phyloP scores from a whole-genome alignment of 202 grass and related monocot species.

The Cymbopogon flexuosus region DNA sequence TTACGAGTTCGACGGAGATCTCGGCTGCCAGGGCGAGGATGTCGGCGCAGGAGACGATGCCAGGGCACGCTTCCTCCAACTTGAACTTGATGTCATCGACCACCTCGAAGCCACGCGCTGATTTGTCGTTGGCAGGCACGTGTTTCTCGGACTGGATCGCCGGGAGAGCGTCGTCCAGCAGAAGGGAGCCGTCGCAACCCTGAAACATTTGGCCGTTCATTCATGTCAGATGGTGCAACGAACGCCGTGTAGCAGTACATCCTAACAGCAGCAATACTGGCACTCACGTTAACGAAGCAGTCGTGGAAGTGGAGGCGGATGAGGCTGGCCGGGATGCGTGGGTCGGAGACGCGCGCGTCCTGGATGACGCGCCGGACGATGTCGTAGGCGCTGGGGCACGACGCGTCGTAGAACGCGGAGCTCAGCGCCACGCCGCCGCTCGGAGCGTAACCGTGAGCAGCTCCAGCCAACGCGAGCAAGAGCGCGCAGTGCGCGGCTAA shows the following conservation, averaged over 20 bases:
- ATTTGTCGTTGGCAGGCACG: constrained; percentile 12
- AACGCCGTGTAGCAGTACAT: too few relatives aligned
- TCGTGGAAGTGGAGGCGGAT: constrained; percentile 93
- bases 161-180: constrained; percentile 38
- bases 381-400: neutral
- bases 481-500: neutral
- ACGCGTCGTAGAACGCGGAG: constrained; percentile 4
- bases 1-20: too few relatives aligned
- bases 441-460: neutral
- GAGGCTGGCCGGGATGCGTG: constrained; percentile 26
- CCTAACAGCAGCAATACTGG: neutral
- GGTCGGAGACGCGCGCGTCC: neutral
- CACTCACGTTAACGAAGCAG: constrained; percentile 82
- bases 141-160: constrained; percentile 34
- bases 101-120: constrained; percentile 5
- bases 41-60: constrained; percentile 80
- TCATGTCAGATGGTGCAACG: neutral
- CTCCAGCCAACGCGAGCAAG: neutral
- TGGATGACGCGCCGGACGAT: constrained; percentile 15
- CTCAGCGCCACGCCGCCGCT: neutral
- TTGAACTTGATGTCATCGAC: constrained; percentile 31
- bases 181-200: constrained; percentile 36
- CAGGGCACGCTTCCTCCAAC: constrained; percentile 51
- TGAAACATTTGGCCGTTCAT: neutral
- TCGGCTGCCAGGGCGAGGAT: constrained; percentile 43